Base-by-base conservation (phyloP, 2,329 filamentous ascomycete species). In the Xylaria sp. region DNA sequence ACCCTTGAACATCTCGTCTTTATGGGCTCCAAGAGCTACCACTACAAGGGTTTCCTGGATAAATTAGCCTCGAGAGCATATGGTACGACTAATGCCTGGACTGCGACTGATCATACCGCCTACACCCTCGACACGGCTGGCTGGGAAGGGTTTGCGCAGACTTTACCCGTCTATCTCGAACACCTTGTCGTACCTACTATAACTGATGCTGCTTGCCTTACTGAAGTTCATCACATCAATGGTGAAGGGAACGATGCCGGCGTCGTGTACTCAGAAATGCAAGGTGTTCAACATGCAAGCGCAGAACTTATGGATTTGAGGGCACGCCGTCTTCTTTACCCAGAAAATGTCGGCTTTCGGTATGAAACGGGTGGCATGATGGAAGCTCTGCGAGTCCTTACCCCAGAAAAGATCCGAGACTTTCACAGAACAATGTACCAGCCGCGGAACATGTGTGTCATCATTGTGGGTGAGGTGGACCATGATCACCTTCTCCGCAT, bases 351-450 rank as follows among this genome's bases (percentile, higher is more conserved):
- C 50, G 94, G 94, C 2, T 99, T 97, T 69, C 87, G 93, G 54
- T 97, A 97, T 64, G 94, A 99, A 74, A 99, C 94, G n/a, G 94
- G 94, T 11, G 94, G 94, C 13, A 91, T 97, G 88, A 95, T 95
- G 77, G 91, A 96, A 65, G 89, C 92, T 29, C 80, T 99, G 45
- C 87, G 94, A 39, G 86, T 92, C 2, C 77, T 99, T 43, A 94
- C 91, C 0, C 86, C 92, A 1, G 89, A 97, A 48, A 87, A 92
- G 38, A 99, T 99, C 62, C 87, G 94, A n/a, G 85, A 88, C 54
- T 99, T 97, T 66, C 94, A 99, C 72, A 87, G 87, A 58, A 90
- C 92, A 60, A 97, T 99, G 93, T 99, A 99, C 68, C 93, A 97
- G 70, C 94, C 94, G 2, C 93, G 92, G 70, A 99, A 99, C 67